These are phyloP conservation scores for Pythium aphanidermatum DNA, from an alignment of 352 stramenopile species.

Conservation along the genomic window DNA sequence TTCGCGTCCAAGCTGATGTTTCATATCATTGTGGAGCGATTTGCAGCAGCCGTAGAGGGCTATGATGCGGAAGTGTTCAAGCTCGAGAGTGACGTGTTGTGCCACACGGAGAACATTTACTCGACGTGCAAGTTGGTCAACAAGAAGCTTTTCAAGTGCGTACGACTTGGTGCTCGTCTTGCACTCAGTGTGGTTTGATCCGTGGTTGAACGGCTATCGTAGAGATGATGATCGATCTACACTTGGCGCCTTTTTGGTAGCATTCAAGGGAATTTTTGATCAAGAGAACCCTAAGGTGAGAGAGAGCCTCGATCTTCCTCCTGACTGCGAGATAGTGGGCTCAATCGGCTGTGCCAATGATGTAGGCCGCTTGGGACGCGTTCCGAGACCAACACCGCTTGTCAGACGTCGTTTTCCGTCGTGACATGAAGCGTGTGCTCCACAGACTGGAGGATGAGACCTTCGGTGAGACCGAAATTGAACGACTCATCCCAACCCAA, in stretches of 20 bases:
- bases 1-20: conserved; percentile 58
- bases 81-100: conserved; percentile 61
- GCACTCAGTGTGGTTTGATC: not conserved
- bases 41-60: conserved; percentile 39
- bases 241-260: conserved; percentile 38
- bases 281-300: conserved; percentile 54
- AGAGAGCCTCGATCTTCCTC: not conserved
- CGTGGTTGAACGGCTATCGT: not conserved
- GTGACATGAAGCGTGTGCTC: conserved; percentile 66
- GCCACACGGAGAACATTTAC: conserved; percentile 45
- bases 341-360: not conserved
- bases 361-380: conserved; percentile 45
- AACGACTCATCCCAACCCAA: conserved; percentile 27
- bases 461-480: conserved; percentile 51
- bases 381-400: conserved; percentile 39
- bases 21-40: conserved; percentile 59
- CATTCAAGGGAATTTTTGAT: conserved; percentile 48
- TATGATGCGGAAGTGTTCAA: conserved; percentile 62
- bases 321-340: not conserved
- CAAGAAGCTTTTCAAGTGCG: conserved; percentile 43
- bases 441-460: conserved; percentile 37
- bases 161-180: not conserved
- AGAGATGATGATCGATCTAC: conserved; percentile 18
- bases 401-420: conserved; percentile 38
- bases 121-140: conserved; percentile 38